These are phyloP conservation scores for Dacryopinax primogenitus DNA, from an alignment of 768 basidiomycete genomes.

Conservation along the genomic window DNA sequence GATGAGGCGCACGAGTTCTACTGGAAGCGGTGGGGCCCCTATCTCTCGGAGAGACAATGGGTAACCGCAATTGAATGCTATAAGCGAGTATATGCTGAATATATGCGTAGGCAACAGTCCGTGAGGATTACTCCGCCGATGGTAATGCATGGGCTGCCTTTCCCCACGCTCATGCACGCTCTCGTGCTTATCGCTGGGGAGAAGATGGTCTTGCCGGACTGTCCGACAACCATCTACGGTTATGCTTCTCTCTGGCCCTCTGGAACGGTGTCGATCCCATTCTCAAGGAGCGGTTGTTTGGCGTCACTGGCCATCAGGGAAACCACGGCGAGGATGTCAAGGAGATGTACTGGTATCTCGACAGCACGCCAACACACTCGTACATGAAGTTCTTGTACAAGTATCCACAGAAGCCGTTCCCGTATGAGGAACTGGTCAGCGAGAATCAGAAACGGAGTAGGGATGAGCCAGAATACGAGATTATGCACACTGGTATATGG, in stretches of 20 bases:
- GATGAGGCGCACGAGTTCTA: constrained; percentile 67
- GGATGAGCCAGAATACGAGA: constrained; percentile 83
- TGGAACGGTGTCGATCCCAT: constrained; percentile 95
- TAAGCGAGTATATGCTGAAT: constrained; percentile 13
- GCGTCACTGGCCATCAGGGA: constrained; percentile 91
- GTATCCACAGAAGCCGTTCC: constrained; percentile 83
- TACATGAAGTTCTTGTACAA: constrained; percentile 99
- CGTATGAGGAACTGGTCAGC: constrained; percentile 83
- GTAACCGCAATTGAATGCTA: constrained; percentile 33
- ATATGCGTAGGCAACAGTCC: constrained; percentile 63
- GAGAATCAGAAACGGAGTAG: constrained; percentile 74
- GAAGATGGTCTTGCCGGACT: constrained; percentile 97
- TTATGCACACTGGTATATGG: constrained; percentile 82
- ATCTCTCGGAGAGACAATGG: constrained; percentile 96
- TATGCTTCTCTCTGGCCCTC: constrained; percentile 79
- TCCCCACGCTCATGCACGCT: constrained; percentile 84
- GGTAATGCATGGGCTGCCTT: constrained; percentile 96
- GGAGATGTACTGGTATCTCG: constrained; percentile 96
- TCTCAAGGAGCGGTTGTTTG: constrained; percentile 91
- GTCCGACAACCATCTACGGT: constrained; percentile 89
- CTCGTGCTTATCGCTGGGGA: constrained; percentile 95
- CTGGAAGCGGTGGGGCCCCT: constrained; percentile 99
- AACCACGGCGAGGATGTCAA: constrained; percentile 99
- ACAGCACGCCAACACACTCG: constrained; percentile 95
- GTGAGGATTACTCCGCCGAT: constrained; percentile 94